Percentiles rank a stretch among this genome's conserved stretches.
Evolutionary conservation across 257 asterid species (phyloP).

Genomic region (Ligustrum vulgare): DNA sequence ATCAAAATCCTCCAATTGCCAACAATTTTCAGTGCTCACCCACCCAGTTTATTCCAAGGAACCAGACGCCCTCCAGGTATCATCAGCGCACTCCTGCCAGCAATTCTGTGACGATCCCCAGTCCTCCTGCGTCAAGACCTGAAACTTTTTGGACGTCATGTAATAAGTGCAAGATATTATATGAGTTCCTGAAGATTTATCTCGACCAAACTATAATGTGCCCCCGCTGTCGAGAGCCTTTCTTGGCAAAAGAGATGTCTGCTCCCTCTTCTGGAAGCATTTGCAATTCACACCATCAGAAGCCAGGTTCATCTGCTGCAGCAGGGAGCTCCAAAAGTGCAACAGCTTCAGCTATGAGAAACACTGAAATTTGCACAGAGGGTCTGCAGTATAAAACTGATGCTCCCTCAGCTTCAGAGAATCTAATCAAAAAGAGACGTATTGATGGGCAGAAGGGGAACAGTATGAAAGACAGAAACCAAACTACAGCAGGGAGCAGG

Average conservation of each 20-base stretch:
- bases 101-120: conserved; percentile 26
- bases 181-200: conserved; percentile 35
- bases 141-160: conserved; percentile 68
- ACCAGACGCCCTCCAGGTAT: conserved; percentile 1
- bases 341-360: conserved; percentile 16
- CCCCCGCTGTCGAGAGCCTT: conserved; percentile 41
- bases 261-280: conserved; percentile 37
- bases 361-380: conserved; percentile 20
- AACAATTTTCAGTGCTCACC: background rate
- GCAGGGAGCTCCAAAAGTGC: conserved; percentile 19
- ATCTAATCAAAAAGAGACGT: conserved; percentile 43
- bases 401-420: conserved; percentile 34
- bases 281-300: conserved; percentile 22
- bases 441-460: conserved; percentile 20
- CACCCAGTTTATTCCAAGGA: background rate
- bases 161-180: conserved; percentile 36
- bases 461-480: conserved; percentile 22
- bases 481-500: conserved; percentile 21
- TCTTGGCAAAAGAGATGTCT: conserved; percentile 46
- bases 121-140: conserved; percentile 21
- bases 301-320: conserved; percentile 18
- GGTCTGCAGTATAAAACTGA: conserved; percentile 21
- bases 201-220: conserved; percentile 50
- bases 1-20: conserved; percentile 1
- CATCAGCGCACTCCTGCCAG: conserved; percentile 9